These are phyloP conservation scores for Suillus luteus DNA, from an alignment of 768 basidiomycete species.

Conservation along the genomic window DNA sequence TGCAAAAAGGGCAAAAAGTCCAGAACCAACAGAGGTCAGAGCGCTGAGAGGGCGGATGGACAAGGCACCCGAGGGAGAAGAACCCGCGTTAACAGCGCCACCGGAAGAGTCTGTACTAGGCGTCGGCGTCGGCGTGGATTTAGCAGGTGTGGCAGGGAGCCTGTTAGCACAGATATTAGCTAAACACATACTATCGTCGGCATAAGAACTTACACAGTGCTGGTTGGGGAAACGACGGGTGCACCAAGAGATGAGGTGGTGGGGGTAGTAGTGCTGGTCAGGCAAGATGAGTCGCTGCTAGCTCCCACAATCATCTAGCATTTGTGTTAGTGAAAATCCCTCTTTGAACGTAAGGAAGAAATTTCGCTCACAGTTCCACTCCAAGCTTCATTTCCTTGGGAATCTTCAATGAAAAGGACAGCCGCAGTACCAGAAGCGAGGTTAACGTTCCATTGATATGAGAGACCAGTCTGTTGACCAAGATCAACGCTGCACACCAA, in stretches of 20 bases:
- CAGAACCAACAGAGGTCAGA: constrained; percentile 25
- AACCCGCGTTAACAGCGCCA: constrained; percentile 39
- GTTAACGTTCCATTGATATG: constrained; percentile 40
- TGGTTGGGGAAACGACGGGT: constrained; percentile 13
- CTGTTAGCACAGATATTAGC: constrained; percentile 12
- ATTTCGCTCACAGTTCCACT: constrained; percentile 50
- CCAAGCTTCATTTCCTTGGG: constrained; percentile 64
- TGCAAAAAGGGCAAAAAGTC: constrained; percentile 23
- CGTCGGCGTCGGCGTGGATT: constrained; percentile 19
- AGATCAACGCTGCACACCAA: constrained; percentile 52
- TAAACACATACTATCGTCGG: constrained; percentile 10
- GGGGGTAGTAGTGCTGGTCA: constrained; percentile 20
- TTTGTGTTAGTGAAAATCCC: neutral
- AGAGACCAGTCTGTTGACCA: constrained; percentile 51
- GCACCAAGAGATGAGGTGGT: constrained; percentile 14
- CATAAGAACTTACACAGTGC: constrained; percentile 9
- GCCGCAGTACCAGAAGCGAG: constrained; percentile 51
- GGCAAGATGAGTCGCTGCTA: constrained; percentile 42
- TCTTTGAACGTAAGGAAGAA: neutral
- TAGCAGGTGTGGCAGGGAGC: constrained; percentile 4
- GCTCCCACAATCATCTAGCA: constrained; percentile 37
- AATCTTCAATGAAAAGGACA: constrained; percentile 56
- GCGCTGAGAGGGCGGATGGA: constrained; percentile 25
- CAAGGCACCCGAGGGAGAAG: constrained; percentile 23
- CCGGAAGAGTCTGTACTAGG: constrained; percentile 20